These are phyloP conservation scores for Hirschfeldia incana DNA, from an alignment of 345 rosid genomes.

Conservation along the genomic window DNA sequence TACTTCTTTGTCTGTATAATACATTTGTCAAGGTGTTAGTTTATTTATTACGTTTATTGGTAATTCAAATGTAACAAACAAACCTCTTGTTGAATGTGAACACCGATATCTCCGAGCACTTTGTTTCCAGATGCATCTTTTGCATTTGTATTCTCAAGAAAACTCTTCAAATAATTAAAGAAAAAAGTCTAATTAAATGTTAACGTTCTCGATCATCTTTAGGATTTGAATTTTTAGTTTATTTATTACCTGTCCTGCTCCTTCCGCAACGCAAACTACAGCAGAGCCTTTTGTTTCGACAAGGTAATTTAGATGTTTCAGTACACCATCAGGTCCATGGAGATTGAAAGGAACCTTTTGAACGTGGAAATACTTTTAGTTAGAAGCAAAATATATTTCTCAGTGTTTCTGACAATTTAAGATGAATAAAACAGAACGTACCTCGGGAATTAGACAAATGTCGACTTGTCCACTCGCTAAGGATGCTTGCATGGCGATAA, in stretches of 20 bases:
- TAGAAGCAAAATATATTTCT: background rate
- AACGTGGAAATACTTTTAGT: background rate
- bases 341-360: conserved; percentile 77
- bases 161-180: conserved; percentile 45
- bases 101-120: conserved; percentile 84
- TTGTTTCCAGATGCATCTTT: conserved; percentile 92
- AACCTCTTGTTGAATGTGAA: conserved; percentile 93
- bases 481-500: conserved; percentile 96
- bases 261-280: conserved; percentile 96
- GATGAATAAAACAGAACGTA: conserved; percentile 27
- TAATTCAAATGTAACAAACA: conserved; percentile 25
- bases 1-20: conserved; percentile 64
- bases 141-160: conserved; percentile 79
- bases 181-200: background rate
- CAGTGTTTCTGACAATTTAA: background rate
- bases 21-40: background rate
- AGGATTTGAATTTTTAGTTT: background rate
- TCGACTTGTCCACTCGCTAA: conserved; percentile 97
- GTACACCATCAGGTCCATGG: conserved; percentile 88
- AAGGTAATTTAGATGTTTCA: conserved; percentile 83
- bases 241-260: conserved; percentile 70
- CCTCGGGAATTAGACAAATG: conserved; percentile 99
- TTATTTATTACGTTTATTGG: background rate
- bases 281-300: conserved; percentile 97
- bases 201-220: background rate